Evolutionary conservation across 148 eudicot species (phyloP), one percentile per base, ranked within the genome.

Genomic region (Chenopodium quinoa): DNA sequence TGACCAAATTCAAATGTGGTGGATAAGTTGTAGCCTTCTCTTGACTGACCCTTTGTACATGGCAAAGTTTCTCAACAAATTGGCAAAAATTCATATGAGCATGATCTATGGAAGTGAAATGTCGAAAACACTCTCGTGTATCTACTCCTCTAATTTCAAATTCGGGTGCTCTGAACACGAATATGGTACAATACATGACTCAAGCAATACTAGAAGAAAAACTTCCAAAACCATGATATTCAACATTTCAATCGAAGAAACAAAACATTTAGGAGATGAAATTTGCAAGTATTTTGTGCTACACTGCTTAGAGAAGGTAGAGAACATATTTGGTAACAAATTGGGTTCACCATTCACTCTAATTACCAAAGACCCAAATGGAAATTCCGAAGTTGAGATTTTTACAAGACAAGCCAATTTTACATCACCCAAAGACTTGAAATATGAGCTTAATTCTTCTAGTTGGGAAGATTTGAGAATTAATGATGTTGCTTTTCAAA

Each of bases 1-100:
- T 71, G 27, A 71, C 75, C 9, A 71, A 71, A 40, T 71, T 71
- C 16, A 23, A 44, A 40, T 71, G 75, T 71, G 75, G 75, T 2
- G 75, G 75, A 20, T 71, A 44, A 71, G 75, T 20, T 71, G 22
- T 71, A 71, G 75, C 52, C 75, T 71, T 71, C 75, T 71, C 23
- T 71, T 71, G 52, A 40, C 50, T 20, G 75, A 71, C 52, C 75
- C 75, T 19, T 71, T 25, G 44, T 19, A 7, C 75, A 71, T 71
- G 75, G 75, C 75, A 71, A 71, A 37, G 75, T 71, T 71, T 52
- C 75, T 71, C 16, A 37, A 71, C 1, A 84, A 1, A 81, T 91
- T 92, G 94, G 76, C 88, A 66, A 67, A 84, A 8, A 80, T 85
- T 70, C 91, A 91, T 77, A 81, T 27, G 22, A 77, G 25, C 20